Conservation (phyloP, 306 rosid species). For the Trichosanthes cucumerina region DNA sequence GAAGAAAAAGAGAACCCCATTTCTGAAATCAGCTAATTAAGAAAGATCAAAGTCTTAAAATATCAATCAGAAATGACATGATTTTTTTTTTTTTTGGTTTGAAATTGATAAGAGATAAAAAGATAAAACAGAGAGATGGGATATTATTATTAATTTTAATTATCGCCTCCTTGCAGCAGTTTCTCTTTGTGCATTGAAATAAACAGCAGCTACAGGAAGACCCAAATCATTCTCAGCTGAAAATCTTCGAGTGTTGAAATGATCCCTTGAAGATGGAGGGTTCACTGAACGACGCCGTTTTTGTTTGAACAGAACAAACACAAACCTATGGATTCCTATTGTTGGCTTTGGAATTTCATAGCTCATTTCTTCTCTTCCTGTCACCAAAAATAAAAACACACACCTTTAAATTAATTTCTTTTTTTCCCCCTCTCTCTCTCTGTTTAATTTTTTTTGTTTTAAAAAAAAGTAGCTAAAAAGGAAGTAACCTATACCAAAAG, state of each 20-base stretch:
- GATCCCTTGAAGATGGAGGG: slow-evolving; percentile 49
- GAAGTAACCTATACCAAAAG: slow-evolving; percentile 52
- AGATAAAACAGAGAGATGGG: background rate
- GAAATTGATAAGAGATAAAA: background rate
- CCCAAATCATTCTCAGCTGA: slow-evolving; percentile 52
- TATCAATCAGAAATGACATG: background rate
- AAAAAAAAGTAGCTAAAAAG: background rate
- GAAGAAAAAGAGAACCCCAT: background rate
- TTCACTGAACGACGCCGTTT: slow-evolving; percentile 39
- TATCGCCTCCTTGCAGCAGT: slow-evolving; percentile 1
- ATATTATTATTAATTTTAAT: background rate
- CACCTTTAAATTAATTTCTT: background rate
- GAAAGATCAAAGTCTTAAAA: background rate
- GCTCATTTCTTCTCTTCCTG: slow-evolving; percentile 63
- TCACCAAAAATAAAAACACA: too few species aligned
- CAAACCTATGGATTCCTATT: slow-evolving; percentile 88
- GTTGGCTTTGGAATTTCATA: slow-evolving; percentile 74
- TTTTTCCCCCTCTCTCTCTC: background rate
- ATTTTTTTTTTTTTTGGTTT: background rate
- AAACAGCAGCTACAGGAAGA: slow-evolving; percentile 82
- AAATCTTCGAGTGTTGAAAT: slow-evolving; percentile 54
- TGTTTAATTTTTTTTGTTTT: too few species aligned
- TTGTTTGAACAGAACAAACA: slow-evolving; percentile 73
- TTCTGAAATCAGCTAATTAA: background rate
- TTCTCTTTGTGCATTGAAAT: slow-evolving; percentile 63